These are phyloP conservation scores for Acacia confusa DNA, from an alignment of 306 rosid genomes.

Conservation along the genomic window DNA sequence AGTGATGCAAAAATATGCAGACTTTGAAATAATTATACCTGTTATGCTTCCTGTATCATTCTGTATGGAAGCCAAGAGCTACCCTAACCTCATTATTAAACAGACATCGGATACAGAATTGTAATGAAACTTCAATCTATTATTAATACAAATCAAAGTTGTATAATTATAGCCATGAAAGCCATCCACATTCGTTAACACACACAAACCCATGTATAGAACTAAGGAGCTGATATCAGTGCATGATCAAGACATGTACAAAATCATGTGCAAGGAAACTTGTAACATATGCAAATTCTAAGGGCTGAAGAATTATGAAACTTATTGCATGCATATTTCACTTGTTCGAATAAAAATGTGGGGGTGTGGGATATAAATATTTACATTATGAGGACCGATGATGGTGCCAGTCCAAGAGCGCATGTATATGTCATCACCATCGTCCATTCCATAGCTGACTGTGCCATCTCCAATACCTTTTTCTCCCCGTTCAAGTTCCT, in stretches of 20 bases:
- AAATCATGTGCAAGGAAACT: neutral
- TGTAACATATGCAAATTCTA: conserved; percentile 3
- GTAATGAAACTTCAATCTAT: neutral
- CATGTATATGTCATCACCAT: conserved; percentile 99
- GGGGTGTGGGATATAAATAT: neutral
- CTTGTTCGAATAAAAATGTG: neutral
- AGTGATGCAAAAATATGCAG: neutral
- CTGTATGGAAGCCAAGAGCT: neutral
- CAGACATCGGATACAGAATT: neutral
- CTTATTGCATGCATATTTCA: neutral
- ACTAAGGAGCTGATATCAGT: neutral
- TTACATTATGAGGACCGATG: conserved; percentile 99
- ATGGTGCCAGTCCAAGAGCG: conserved; percentile 91
- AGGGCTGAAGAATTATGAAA: neutral
- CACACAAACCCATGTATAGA: neutral
- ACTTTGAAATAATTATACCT: neutral
- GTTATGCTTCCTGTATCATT: neutral
- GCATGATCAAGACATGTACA: neutral
- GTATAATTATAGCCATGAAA: conserved; percentile 4
- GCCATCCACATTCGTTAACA: neutral
- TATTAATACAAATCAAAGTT: neutral
- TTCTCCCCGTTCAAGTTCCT: conserved; percentile 99
- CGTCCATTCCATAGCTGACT: conserved; percentile 98
- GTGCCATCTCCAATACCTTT: conserved; percentile 93
- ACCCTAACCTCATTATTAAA: neutral